phyloP scores from a whole-genome alignment of 805 yeast species.

The Teunomyces gatunensis region DNA sequence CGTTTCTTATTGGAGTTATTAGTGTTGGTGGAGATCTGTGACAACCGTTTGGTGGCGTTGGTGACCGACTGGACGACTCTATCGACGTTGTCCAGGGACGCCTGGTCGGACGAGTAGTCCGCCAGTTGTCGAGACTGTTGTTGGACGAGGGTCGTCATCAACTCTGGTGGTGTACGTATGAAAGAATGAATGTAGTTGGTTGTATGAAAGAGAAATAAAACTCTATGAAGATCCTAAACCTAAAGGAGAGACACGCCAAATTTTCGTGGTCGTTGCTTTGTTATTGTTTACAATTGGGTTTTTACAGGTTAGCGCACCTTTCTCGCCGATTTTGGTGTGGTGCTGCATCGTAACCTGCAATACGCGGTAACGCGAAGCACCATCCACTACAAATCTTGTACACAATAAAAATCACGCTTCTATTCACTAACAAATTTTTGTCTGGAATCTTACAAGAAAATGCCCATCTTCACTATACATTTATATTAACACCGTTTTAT shows the following conservation, averaged over 20 bases:
- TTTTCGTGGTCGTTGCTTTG: slow-evolving; percentile 4
- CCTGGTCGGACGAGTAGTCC: slow-evolving; percentile 16
- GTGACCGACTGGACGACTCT: slow-evolving; percentile 46
- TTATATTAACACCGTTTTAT: too few relatives aligned
- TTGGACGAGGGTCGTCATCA: slow-evolving; percentile 24
- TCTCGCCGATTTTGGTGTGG: background rate
- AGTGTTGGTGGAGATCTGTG: slow-evolving; percentile 47
- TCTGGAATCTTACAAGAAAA: too few relatives aligned
- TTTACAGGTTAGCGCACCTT: slow-evolving; percentile 1
- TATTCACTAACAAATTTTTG: too few relatives aligned
- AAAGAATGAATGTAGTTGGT: slow-evolving; percentile 7
- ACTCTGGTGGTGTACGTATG: background rate
- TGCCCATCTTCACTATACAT: too few relatives aligned
- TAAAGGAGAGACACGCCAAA: slow-evolving; percentile 3
- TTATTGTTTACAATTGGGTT: background rate
- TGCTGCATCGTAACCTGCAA: background rate
- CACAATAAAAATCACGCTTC: too few relatives aligned
- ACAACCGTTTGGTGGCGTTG: slow-evolving; percentile 47
- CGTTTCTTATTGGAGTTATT: slow-evolving; percentile 42
- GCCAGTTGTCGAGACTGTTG: slow-evolving; percentile 19
- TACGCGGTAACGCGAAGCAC: slow-evolving; percentile 1
- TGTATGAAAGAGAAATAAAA: background rate
- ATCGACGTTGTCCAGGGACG: slow-evolving; percentile 24
- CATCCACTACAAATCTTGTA: background rate
- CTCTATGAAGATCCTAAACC: background rate